Conservation (phyloP, 1,284 basidiomycete species). For the Marasmius fiardii region DNA sequence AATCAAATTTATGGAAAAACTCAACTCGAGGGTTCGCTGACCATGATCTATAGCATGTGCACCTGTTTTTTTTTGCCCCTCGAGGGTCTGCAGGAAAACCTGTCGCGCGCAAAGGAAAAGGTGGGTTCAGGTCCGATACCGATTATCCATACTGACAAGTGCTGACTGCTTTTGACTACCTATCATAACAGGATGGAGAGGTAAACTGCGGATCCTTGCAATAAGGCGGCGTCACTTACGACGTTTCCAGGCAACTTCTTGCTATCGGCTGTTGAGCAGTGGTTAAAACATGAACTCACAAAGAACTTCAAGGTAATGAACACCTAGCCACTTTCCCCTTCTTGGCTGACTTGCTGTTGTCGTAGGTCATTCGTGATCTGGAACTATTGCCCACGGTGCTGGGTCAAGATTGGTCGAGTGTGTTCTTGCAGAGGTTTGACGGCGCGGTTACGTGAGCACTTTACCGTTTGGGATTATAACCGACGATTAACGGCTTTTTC, state of each 20-base stretch:
- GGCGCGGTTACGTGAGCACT: conserved; percentile 72
- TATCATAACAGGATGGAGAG: conserved; percentile 74
- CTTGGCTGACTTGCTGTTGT: not conserved
- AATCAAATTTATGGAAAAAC: not conserved
- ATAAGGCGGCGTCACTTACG: not conserved
- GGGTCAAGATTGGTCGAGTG: conserved; percentile 93
- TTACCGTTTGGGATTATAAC: not conserved
- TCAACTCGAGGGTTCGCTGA: too few relatives aligned
- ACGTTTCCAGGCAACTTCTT: conserved; percentile 68
- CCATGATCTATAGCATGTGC: conserved; percentile 60
- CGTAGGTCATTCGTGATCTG: conserved; percentile 79
- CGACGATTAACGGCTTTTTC: conserved; percentile 3
- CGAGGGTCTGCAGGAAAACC: conserved; percentile 92
- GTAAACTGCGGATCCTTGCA: conserved; percentile 25
- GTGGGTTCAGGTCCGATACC: conserved; percentile 30
- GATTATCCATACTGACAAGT: not conserved
- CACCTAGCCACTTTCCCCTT: not conserved
- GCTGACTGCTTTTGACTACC: too few relatives aligned
- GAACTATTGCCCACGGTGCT: conserved; percentile 86
- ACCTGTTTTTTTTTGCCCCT: conserved; percentile 97
- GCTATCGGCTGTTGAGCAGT: conserved; percentile 88
- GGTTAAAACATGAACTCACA: conserved; percentile 90
- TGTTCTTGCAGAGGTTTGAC: conserved; percentile 89
- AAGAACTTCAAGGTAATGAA: conserved; percentile 86
- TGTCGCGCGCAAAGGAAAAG: conserved; percentile 91